These are phyloP conservation scores for Lolium rigidum DNA, from an alignment of 176 grass and related monocot genomes.

Conservation along the genomic window DNA sequence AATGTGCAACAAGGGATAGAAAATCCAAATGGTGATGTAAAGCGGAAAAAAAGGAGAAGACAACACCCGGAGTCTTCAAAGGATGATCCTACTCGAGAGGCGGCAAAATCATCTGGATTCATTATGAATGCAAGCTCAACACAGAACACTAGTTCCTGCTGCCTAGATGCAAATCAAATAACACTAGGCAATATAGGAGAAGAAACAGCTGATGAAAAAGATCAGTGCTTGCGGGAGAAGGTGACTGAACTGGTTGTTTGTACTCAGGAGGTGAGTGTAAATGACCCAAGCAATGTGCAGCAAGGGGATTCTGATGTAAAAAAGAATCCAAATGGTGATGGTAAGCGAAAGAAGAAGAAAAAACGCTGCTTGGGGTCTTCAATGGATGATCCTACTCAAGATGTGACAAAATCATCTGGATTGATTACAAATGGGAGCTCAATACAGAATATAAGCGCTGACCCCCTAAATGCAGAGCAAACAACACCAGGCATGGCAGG, in stretches of 20 bases:
- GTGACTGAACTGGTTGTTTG: slow-evolving; percentile 29
- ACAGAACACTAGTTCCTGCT: slow-evolving; percentile 30
- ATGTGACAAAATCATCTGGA: slow-evolving; percentile 43
- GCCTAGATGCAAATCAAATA: slow-evolving; percentile 40
- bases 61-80: slow-evolving; percentile 36
- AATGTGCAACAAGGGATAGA: slow-evolving; percentile 48
- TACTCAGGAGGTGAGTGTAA: slow-evolving; percentile 42
- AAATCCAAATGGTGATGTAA: slow-evolving; percentile 53
- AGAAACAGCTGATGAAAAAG: slow-evolving; percentile 40
- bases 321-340: slow-evolving; percentile 48
- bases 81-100: slow-evolving; percentile 43
- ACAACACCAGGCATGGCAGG: slow-evolving; percentile 17
- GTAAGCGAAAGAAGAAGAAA: slow-evolving; percentile 68
- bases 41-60: slow-evolving; percentile 67
- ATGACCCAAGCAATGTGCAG: slow-evolving; percentile 44
- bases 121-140: slow-evolving; percentile 30
- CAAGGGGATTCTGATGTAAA: slow-evolving; percentile 42
- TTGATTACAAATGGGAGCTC: slow-evolving; percentile 22
- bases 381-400: slow-evolving; percentile 46
- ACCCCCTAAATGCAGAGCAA: slow-evolving; percentile 43
- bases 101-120: slow-evolving; percentile 42
- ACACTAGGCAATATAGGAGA: slow-evolving; percentile 31
- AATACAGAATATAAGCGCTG: slow-evolving; percentile 29
- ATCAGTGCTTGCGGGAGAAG: slow-evolving; percentile 27
- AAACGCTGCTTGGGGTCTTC: slow-evolving; percentile 37